Evolutionary conservation across 306 rosid species (phyloP), one percentile per base, ranked within the genome.

Genomic region (Parietaria judaica): DNA sequence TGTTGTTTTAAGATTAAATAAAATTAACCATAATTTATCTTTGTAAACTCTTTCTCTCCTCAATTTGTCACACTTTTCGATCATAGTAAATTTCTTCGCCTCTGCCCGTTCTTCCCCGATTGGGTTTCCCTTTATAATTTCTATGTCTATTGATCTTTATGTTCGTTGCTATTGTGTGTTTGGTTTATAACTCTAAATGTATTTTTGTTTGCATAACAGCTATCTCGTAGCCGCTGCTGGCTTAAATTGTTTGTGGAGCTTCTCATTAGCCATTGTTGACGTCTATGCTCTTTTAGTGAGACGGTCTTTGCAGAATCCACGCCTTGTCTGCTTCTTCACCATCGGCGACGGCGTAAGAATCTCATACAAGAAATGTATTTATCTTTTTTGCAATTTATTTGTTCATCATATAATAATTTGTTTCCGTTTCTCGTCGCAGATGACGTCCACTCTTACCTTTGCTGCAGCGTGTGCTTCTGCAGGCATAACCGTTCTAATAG

Each of bases 401-500:
- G 17, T 11, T 36, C 11, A 8, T 53, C 11, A n/a, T 11, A 36
- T 35, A 5, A 17, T 34, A 50, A 58, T 23, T 15, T 36, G 14
- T 13, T 36, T 31, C 43, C 10, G 48, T 54, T 39, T 15, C 46
- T 39, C 15, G 50, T 55, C 78, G 81, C 92, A 91, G 95, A 74
- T 87, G 38, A 85, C 86, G 35, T 87, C 92, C 54, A 87, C 88
- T 14, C 96, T 87, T 58, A 83, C 79, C 67, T 91, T 87, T 64
- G 95, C 98, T 1, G 98, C 95, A 58, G 96, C 98, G 7, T 87
- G 98, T 81, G 95, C 98, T 69, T 87, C 91, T 56, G 95, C 95
- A 3, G 98, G 98, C 37, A 87, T 91, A 76, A 87, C 98, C 12
- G 96, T 91, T 65, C 86, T 91, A 10, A 91, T 87, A 34, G 96